phyloP scores from a whole-genome alignment of 495 filamentous ascomycete species.

The Daldinia grandis region DNA sequence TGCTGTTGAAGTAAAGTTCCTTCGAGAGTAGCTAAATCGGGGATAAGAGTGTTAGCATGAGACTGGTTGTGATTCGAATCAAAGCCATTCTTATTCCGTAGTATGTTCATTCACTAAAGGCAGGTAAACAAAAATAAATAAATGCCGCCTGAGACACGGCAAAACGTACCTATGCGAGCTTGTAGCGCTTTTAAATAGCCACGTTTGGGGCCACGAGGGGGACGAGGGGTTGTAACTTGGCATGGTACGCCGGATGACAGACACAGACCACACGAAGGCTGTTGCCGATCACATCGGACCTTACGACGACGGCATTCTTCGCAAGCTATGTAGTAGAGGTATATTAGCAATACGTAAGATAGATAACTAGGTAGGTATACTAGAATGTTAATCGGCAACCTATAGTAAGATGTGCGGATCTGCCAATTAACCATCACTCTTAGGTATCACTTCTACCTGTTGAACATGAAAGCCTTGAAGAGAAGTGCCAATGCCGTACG shows the following conservation, averaged over 20 bases:
- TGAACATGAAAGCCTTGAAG: slow-evolving; percentile 13
- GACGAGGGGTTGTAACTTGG: slow-evolving; percentile 37
- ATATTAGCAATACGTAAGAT: not conserved
- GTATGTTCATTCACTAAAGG: not conserved
- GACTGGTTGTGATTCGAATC: not conserved
- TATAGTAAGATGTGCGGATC: slow-evolving; percentile 13
- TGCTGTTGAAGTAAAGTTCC: slow-evolving; percentile 37
- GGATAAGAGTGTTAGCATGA: slow-evolving; percentile 3
- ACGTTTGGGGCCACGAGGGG: slow-evolving; percentile 37
- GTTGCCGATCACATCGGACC: slow-evolving; percentile 38
- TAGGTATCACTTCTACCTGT: slow-evolving; percentile 20
- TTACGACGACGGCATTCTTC: slow-evolving; percentile 43
- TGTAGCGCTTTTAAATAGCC: slow-evolving; percentile 40
- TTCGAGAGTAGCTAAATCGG: slow-evolving; percentile 33
- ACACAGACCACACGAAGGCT: slow-evolving; percentile 38
- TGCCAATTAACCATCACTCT: slow-evolving; percentile 12
- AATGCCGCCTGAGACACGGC: not conserved
- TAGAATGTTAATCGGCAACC: not conserved
- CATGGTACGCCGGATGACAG: slow-evolving; percentile 35
- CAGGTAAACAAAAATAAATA: no score
- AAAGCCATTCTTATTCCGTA: not conserved
- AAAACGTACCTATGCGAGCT: slow-evolving; percentile 35
- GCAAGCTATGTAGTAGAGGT: slow-evolving; percentile 14
- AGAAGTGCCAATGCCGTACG: slow-evolving; percentile 17
- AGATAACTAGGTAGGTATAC: no score